Base-by-base conservation (phyloP, 2,329 filamentous ascomycete species). In the Arthroderma sp. region DNA sequence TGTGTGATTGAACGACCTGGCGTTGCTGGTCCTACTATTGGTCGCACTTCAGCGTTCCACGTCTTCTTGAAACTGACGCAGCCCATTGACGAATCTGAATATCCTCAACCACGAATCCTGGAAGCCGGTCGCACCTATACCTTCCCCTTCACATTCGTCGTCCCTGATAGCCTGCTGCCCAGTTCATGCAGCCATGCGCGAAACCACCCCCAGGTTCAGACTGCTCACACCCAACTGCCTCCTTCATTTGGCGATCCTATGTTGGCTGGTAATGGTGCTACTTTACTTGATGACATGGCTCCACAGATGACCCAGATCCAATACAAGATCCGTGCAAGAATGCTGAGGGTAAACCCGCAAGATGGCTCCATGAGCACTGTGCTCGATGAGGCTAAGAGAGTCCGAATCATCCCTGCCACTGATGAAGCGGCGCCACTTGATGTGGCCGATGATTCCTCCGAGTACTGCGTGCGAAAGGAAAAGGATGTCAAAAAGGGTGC, bases 131-230 rank as follows among this genome's bases (percentile, higher is more conserved):
- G 65, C 48, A 67, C 63, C 7, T 81, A 82, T 58, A 67, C 60
- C 6, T 77, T 81, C 47, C 74, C 75, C 1, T 83, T 82, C 56
- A 71, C 70, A 28, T 83, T 83, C 54, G 75, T 77, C 45, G 68
- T 83, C 1, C 79, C 79, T 0, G 66, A 73, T 31, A 70, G 71
- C 11, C 62, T 83, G 3, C 69, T 83, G 0, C 77, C 77, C 4
- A 70, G 71, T 49, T 61, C 74, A 38, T 83, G 79, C 61, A 64
- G 63, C 11, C 78, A 82, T 59, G 53, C 57, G 34, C 66, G 69
- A 11, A 64, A 64, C 27, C 72, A 73, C 48, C 61, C 67, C 28
- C 66, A 73, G 33, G 64, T 82, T 43, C 68, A 70, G 44, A 64
- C 71, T 22, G 69, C 68, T 1, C 79, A 83, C 56, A 63, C 75